A percentile compares a stretch with the other conserved stretches of the same genome.
These are phyloP conservation scores for Sugiyamaella paludigena DNA, from an alignment of 1,139 yeast genomes.

Conservation along the genomic window DNA sequence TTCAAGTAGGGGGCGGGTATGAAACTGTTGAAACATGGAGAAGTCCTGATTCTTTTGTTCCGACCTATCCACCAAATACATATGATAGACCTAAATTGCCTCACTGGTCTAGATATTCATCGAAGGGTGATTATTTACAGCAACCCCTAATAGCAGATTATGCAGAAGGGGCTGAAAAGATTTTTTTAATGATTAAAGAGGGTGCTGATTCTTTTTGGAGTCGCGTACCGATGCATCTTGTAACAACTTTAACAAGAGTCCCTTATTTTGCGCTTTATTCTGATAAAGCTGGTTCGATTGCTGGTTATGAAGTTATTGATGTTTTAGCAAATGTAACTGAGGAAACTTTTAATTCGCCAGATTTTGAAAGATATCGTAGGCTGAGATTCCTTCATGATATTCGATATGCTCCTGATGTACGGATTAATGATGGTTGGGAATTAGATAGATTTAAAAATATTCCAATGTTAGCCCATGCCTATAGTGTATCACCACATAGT, in stretches of 20 bases:
- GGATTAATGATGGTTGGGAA: conserved; percentile 35
- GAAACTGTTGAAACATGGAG: conserved; percentile 22
- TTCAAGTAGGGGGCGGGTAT: too few species aligned
- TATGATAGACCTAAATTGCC: conserved; percentile 15
- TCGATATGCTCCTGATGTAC: conserved; percentile 24
- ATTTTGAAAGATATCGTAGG: conserved; percentile 32
- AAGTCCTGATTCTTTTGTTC: conserved; percentile 14
- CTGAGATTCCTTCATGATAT: conserved; percentile 29
- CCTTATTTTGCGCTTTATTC: conserved; percentile 39
- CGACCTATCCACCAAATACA: conserved; percentile 8
- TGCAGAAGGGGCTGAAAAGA: conserved; percentile 26
- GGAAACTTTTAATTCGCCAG: conserved; percentile 23
- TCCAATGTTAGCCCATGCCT: conserved; percentile 41
- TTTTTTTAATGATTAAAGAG: conserved; percentile 39
- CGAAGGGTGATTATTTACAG: conserved; percentile 22
- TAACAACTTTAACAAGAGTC: conserved; percentile 37
- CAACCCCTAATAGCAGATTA: conserved; percentile 32
- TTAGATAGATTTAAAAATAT: conserved; percentile 41
- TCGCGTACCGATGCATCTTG: conserved; percentile 39
- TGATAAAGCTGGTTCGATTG: conserved; percentile 35
- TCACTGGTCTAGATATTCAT: conserved; percentile 9
- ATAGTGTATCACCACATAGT: conserved; percentile 28
- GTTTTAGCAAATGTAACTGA: conserved; percentile 32
- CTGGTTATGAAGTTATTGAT: conserved; percentile 38
- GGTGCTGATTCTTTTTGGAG: conserved; percentile 40